Percentiles rank a stretch among this genome's conserved stretches.
These are phyloP conservation scores for Podospora fimiseda DNA, from an alignment of 495 filamentous ascomycete species.

Conservation along the genomic window DNA sequence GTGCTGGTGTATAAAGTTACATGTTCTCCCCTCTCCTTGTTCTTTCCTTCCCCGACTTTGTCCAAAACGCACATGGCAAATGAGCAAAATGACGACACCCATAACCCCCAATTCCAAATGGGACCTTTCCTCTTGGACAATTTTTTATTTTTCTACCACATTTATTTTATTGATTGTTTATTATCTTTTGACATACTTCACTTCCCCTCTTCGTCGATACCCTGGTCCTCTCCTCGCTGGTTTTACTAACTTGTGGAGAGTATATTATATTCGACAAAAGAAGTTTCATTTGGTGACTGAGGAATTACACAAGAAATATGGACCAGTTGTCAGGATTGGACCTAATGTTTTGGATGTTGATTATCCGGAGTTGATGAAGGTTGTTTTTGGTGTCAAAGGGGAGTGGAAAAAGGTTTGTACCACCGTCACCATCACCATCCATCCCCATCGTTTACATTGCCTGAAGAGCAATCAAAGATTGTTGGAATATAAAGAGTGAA, in stretches of 20 bases:
- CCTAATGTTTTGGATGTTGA: constrained; percentile 37
- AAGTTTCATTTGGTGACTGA: constrained; percentile 12
- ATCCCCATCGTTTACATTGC: too few species aligned
- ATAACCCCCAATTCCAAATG: too few species aligned
- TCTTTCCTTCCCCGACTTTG: too few species aligned
- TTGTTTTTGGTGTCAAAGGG: constrained; percentile 16
- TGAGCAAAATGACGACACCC: too few species aligned
- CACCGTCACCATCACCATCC: not conserved
- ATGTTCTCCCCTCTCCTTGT: too few species aligned
- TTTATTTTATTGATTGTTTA: too few species aligned
- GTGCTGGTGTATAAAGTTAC: too few species aligned
- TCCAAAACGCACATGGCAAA: too few species aligned
- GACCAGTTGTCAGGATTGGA: constrained; percentile 32
- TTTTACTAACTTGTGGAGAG: constrained; percentile 23
- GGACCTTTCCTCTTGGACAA: too few species aligned
- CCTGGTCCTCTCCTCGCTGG: not conserved
- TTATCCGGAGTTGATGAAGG: constrained; percentile 22
- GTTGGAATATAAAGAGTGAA: not conserved
- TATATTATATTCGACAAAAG: constrained; percentile 12
- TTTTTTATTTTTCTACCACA: too few species aligned
- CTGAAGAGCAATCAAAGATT: too few species aligned
- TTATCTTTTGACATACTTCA: too few species aligned
- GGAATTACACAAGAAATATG: constrained; percentile 34
- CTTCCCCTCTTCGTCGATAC: not conserved
- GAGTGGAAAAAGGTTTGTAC: constrained; percentile 18